Base-by-base conservation (phyloP, 148 eudicot genomes). In the Limonium bicolor region DNA sequence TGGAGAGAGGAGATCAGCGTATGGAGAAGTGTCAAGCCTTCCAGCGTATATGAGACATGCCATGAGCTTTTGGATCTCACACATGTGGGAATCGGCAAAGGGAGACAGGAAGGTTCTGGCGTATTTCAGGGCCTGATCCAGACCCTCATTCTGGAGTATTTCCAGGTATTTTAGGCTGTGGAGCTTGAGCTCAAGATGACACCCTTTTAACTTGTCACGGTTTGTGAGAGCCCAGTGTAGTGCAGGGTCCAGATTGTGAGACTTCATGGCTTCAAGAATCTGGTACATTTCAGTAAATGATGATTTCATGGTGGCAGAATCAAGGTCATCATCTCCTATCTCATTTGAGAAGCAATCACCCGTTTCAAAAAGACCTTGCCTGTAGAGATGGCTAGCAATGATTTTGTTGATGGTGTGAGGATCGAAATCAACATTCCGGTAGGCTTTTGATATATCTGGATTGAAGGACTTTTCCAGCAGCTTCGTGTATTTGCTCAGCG, bases 371-470 rank as follows among this genome's bases (percentile, higher is more conserved):
- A 72, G 57, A 37, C 87, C 87, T 36, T 78, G 78, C 44, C 81
- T 60, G 41, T 78, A 86, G 23, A 86, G 69, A 59, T 86, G 96
- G 55, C 71, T 62, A 27, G 86, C 73, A 28, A 86, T 63, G 42
- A 81, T 81, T 55, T 86, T 76, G 47, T 86, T 75, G 24, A 81
- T 56, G 3, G 68, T 68, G 48, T 64, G 69, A 48, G n/a, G 44
- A 55, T 81, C 81, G 16, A 68, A 70, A 51, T 78, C 84, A 7
- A 80, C 44, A 20, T 78, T 78, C 32, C 81, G 71, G 52, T 66
- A 81, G 28, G 96, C 83, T 56, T 81, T 81, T 16, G 96, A 72
- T 52, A 81, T 73, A 37, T 86, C 96, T 5, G 93, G 57, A 50
- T 61, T 71, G 61, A 86, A 75, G 4, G 64, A 32, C 55, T 82